Conservation (phyloP, 306 rosid genomes). For the Gleditsia sinensis region DNA sequence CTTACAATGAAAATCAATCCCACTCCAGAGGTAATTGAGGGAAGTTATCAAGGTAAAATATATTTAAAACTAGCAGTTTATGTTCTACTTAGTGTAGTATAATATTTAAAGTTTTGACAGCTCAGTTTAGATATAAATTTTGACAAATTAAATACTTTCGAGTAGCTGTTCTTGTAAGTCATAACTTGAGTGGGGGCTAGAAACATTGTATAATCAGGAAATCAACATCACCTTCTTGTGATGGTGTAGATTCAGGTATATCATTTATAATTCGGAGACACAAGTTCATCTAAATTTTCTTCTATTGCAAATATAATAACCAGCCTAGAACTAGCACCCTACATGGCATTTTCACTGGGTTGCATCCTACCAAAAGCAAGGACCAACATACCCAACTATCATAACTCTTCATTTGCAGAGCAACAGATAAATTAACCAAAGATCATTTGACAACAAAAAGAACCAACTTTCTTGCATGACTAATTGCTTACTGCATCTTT, state of each 20-base stretch:
- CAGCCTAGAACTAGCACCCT: background rate
- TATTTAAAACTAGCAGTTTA: background rate
- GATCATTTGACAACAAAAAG: background rate
- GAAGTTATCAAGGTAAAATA: background rate
- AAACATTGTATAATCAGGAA: background rate
- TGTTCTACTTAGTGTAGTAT: background rate
- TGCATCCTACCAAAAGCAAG: background rate
- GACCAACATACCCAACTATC: constrained; percentile 12
- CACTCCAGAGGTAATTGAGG: background rate
- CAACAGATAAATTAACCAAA: background rate
- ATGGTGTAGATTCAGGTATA: background rate
- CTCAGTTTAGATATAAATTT: constrained; percentile 13
- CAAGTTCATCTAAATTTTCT: background rate
- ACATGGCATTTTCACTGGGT: background rate
- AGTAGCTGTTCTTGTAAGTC: background rate
- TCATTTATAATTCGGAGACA: no score
- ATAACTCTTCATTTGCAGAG: background rate
- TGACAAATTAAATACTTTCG: no score
- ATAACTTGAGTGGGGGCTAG: background rate
- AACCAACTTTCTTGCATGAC: background rate
- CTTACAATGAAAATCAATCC: constrained; percentile 19
- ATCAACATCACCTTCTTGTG: background rate
- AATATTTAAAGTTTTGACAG: background rate
- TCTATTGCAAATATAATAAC: background rate
- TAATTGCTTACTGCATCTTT: background rate